Base-by-base conservation (phyloP, 139 green algal species). In the Picochlorum costavermella region DNA sequence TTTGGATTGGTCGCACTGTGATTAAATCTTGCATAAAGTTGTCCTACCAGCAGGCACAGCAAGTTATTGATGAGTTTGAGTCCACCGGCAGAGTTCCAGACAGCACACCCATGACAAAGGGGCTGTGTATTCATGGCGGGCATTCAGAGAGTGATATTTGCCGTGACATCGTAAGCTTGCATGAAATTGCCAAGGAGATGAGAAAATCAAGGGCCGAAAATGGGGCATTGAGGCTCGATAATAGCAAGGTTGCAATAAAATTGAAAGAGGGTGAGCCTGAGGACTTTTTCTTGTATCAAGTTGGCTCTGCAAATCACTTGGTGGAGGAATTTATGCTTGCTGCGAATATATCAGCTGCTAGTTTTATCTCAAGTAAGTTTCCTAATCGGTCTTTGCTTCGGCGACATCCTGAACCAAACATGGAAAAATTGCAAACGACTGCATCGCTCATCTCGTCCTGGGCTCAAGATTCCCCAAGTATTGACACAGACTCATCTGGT, bases 301-400 rank as follows among this genome's bases (percentile, higher is more conserved):
- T 65, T 53, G 29, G 64, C 29, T 88, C 92, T 56, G 78, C 88
- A 53, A 97, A 98, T 74, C 68, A 86, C 36, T 71, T 98, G 55
- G 86, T 98, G 31, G 93, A 98, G 79, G 92, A 98, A 80, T 96
- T 94, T 60, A 98, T 98, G 92, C 81, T 98, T 76, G 83, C 95
- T 53, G 91, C 92, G 49, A 98, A 98, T 72, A 88, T 84, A 69
- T 78, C 61, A 14, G 91, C 94, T 31, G 92, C 91, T 0, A 44
- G 48, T 17, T 69, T 84, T 29, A 88, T 98, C 31, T 70, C 84
- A 0, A 40, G 58, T 2, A 78, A 64, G 0, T 95, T 90, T 61
- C 88, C 88, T 1, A 68, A 84, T 16, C 58, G 71, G 16, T 79
- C 87, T 2, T 64, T 95, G 56, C 77, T 95, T 37, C 81, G 85